phyloP scores from a whole-genome alignment of 352 stramenopile species.

The Chrysophaeum taylorii region DNA sequence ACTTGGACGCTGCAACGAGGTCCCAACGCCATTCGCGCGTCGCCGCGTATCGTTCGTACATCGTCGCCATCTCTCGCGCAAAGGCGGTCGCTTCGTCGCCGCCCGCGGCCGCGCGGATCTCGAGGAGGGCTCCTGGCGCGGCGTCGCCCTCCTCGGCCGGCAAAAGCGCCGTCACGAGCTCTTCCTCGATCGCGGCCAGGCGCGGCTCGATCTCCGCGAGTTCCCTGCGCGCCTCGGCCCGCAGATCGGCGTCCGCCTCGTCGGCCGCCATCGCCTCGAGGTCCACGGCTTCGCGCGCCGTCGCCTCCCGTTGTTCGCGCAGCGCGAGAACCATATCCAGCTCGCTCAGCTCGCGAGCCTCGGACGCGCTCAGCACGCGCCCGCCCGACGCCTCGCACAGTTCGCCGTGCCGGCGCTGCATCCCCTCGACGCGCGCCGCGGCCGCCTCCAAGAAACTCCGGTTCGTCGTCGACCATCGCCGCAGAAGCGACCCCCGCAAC shows the following conservation, averaged over 20 bases:
- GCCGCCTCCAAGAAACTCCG: too few species aligned
- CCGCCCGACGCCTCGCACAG: too few species aligned
- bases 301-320: too few species aligned
- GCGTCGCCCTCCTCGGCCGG: slow-evolving; percentile 46
- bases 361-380: too few species aligned
- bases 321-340: too few species aligned
- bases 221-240: slow-evolving; percentile 47
- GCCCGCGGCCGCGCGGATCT: slow-evolving; percentile 69
- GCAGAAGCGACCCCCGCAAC: too few species aligned
- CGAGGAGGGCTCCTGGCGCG: slow-evolving; percentile 63
- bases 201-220: slow-evolving; percentile 53
- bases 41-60: slow-evolving; percentile 71
- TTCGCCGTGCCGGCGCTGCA: too few species aligned
- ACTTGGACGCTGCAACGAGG: slow-evolving; percentile 58
- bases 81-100: slow-evolving; percentile 74
- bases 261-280: too few species aligned
- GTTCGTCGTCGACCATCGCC: too few species aligned
- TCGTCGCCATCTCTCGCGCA: slow-evolving; percentile 66
- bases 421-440: too few species aligned
- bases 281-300: too few species aligned
- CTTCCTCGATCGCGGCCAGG: slow-evolving; percentile 15
- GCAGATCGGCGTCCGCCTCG: slow-evolving; percentile 20
- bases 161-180: slow-evolving; percentile 19
- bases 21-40: slow-evolving; percentile 70
- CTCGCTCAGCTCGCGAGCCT: too few species aligned